phyloP scores from a whole-genome alignment of 2,329 filamentous ascomycete species.

The Cladosporium sphaerospermum region DNA sequence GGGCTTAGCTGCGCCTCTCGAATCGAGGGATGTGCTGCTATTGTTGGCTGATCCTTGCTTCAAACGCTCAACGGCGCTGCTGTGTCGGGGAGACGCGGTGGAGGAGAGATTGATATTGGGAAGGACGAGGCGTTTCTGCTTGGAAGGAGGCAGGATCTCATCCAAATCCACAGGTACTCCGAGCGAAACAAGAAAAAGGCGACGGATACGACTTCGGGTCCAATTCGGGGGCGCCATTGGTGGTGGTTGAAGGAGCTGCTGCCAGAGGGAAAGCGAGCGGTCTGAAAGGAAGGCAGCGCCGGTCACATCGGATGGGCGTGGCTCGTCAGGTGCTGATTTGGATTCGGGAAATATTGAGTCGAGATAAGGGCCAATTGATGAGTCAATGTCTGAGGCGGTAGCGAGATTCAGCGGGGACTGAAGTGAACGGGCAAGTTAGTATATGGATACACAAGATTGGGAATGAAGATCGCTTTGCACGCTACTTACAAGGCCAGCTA shows the following conservation, averaged over 20 bases:
- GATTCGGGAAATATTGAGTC: slow-evolving; percentile 57
- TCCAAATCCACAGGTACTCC: slow-evolving; percentile 95
- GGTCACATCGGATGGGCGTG: slow-evolving; percentile 21
- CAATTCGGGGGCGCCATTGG: slow-evolving; percentile 94
- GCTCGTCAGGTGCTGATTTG: slow-evolving; percentile 33
- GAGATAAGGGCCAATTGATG: slow-evolving; percentile 60
- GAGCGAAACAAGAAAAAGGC: slow-evolving; percentile 89
- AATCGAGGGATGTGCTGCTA: slow-evolving; percentile 27
- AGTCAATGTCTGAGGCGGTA: slow-evolving; percentile 51
- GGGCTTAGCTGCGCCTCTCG: slow-evolving; percentile 21
- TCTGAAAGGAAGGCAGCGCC: slow-evolving; percentile 71
- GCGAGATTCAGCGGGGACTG: slow-evolving; percentile 26
- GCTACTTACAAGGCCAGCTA: slow-evolving; percentile 43
- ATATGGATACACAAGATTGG: background rate
- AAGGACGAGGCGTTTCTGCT: slow-evolving; percentile 94
- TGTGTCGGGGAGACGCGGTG: slow-evolving; percentile 27
- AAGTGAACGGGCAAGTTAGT: slow-evolving; percentile 24
- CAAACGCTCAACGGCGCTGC: slow-evolving; percentile 31
- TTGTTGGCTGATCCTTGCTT: slow-evolving; percentile 28
- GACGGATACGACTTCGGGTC: slow-evolving; percentile 91
- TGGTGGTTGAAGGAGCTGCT: slow-evolving; percentile 88
- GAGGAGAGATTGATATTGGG: slow-evolving; percentile 59
- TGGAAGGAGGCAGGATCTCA: slow-evolving; percentile 92
- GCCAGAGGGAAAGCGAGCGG: slow-evolving; percentile 86
- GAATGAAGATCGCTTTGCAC: slow-evolving; percentile 5